These are phyloP conservation scores for Lepidium africanum DNA, from an alignment of 345 rosid genomes.

Conservation along the genomic window DNA sequence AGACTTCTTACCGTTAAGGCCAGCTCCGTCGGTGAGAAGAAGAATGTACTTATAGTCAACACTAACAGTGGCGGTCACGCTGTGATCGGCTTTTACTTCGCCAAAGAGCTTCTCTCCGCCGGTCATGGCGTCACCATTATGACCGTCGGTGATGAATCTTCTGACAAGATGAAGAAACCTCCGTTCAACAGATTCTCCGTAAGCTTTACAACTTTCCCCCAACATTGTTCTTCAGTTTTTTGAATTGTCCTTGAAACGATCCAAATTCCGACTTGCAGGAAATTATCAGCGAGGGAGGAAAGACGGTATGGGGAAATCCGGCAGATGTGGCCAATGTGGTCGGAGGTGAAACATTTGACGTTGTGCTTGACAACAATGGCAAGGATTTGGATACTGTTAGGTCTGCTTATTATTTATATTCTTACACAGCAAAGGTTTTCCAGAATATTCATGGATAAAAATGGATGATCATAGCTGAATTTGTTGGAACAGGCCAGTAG, in stretches of 20 bases:
- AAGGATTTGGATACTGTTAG: conserved; percentile 76
- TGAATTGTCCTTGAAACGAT: background rate
- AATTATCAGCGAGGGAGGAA: conserved; percentile 79
- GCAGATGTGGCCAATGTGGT: conserved; percentile 56
- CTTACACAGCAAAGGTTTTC: background rate
- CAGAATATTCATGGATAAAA: background rate
- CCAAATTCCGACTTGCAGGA: conserved; percentile 40
- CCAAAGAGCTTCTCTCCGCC: conserved; percentile 71
- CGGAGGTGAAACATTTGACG: conserved; percentile 66
- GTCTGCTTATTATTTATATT: conserved; percentile 28
- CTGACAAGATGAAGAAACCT: conserved; percentile 93
- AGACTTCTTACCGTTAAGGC: conserved; percentile 37
- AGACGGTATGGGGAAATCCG: conserved; percentile 89
- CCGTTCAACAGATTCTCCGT: conserved; percentile 85
- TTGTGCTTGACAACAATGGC: conserved; percentile 92
- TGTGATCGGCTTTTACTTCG: conserved; percentile 81
- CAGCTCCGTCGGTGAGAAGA: conserved; percentile 48
- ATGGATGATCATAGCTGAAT: background rate
- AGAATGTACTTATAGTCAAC: conserved; percentile 82
- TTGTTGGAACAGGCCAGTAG: conserved; percentile 45
- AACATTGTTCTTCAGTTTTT: too few species aligned
- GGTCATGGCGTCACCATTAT: conserved; percentile 72
- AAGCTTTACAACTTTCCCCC: background rate
- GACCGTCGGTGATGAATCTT: conserved; percentile 76
- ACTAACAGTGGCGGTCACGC: conserved; percentile 91